Base-by-base conservation (phyloP, 805 yeast genomes). In the Candida bentonensis region DNA sequence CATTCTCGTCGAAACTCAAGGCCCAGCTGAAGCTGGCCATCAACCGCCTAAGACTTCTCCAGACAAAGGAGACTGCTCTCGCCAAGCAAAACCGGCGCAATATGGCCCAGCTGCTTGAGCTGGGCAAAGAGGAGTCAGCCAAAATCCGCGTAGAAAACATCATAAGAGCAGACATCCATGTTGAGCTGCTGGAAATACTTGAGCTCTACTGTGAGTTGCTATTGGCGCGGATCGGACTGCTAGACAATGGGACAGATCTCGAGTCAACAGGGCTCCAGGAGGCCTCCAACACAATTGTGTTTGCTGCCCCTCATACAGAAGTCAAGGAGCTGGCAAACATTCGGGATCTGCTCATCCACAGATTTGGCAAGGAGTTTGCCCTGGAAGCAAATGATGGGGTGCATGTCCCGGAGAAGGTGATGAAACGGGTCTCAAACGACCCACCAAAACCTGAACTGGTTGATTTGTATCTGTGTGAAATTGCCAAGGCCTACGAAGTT, bases 171-270 rank as follows among this genome's bases (percentile, higher is more conserved):
- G 96, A 86, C 56, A 74, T 83, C 25, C 75, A 79, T 54, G 74
- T 82, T 21, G 95, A 86, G 62, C 65, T 86, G 21, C 64, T 86
- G 44, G 95, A 87, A 59, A 74, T 75, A 40, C 61, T 86, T 41
- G 95, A 87, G 60, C 64, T 87, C 17, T 84, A 84, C 58, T 80
- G 95, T 55, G 95, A 87, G 60, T 65, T 86, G 3, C 59, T 84
- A 20, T 69, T 82, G 41, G 95, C 95, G 0, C 67, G 96, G 46
- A 72, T 82, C 11, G 71, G 78, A 15, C 65, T 84, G 21, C 56
- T 86, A 22, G 72, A 72, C 20, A 46, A 45, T 3, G 43, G 45
- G 3, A 28, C 44, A 33, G 26, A 30, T n/a, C 57, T 54, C 39
- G 51, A 47, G 17, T 47, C 58, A 15, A 13, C 72, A 1, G 76